Percentiles rank a stretch among this genome's conserved stretches.
Conservation (phyloP, 2,329 filamentous ascomycete species). For the Fusarium mangiferae region DNA sequence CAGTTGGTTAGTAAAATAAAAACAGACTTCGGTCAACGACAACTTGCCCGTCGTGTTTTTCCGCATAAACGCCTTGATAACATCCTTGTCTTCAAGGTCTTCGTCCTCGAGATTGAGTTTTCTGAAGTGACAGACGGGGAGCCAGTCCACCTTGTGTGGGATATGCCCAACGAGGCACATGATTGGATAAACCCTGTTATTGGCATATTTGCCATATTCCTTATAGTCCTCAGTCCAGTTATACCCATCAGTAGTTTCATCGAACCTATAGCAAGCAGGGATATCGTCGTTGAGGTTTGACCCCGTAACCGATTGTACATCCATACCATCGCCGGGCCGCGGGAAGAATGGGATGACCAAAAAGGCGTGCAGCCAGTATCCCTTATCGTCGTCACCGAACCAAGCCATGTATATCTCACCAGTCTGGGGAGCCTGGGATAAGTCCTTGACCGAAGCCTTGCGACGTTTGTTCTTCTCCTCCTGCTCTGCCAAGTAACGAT, state of each 20-base stretch:
- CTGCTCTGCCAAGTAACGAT: not conserved
- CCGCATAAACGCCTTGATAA: not conserved
- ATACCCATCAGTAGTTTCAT: rapidly evolving
- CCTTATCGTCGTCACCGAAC: rapidly evolving
- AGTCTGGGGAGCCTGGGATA: rapidly evolving
- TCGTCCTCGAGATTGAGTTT: not conserved
- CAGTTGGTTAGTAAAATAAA: rapidly evolving
- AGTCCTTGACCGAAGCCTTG: rapidly evolving
- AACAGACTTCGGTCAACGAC: too few species aligned
- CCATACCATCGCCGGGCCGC: not conserved
- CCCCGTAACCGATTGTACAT: rapidly evolving
- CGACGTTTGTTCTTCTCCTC: not conserved
- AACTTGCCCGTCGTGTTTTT: rapidly evolving
- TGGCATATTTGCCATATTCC: rapidly evolving
- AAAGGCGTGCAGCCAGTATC: not conserved
- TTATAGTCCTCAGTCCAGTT: rapidly evolving
- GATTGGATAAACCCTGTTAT: rapidly evolving
- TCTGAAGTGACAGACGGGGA: not conserved
- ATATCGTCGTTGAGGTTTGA: not conserved
- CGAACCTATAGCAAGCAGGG: rapidly evolving
- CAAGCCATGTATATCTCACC: not conserved
- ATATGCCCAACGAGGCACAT: not conserved
- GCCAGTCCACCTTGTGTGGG: not conserved
- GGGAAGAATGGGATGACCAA: not conserved
- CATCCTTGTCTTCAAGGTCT: not conserved